phyloP scores from a whole-genome alignment of 495 filamentous ascomycete species.

The Extremus antarcticus region DNA sequence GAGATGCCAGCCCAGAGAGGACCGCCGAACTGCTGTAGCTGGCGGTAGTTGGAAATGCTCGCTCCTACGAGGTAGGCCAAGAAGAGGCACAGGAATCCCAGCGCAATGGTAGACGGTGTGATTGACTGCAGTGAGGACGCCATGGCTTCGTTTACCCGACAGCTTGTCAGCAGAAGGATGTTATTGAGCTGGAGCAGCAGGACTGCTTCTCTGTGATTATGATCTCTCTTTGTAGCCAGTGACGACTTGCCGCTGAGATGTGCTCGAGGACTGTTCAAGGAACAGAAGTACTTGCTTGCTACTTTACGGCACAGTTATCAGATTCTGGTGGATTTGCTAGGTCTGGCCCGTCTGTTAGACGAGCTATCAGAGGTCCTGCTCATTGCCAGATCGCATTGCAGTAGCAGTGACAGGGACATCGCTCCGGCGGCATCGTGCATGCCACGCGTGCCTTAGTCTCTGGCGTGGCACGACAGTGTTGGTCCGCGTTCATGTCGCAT shows the following conservation, averaged over 20 bases:
- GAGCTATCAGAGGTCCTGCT: not conserved
- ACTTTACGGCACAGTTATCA: no score
- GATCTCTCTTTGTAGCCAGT: no score
- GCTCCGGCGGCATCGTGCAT: not conserved
- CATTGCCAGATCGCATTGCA: not conserved
- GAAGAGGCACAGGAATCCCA: not conserved
- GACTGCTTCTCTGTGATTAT: no score
- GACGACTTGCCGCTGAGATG: no score
- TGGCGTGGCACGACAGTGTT: not conserved
- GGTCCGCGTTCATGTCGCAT: no score
- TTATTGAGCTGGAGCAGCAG: no score
- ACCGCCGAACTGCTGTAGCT: not conserved
- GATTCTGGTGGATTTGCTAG: no score
- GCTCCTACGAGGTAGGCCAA: not conserved
- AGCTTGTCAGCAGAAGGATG: no score
- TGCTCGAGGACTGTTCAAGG: no score
- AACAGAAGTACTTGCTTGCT: no score
- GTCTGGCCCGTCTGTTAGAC: not conserved
- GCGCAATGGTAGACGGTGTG: not conserved
- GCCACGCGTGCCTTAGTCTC: not conserved
- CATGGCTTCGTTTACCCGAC: not conserved
- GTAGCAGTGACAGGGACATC: not conserved
- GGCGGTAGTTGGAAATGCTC: not conserved
- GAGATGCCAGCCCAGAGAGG: not conserved
- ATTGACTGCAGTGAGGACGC: not conserved